These are phyloP conservation scores for Pleurotus citrinopileatus DNA, from an alignment of 768 basidiomycete genomes.

Conservation along the genomic window DNA sequence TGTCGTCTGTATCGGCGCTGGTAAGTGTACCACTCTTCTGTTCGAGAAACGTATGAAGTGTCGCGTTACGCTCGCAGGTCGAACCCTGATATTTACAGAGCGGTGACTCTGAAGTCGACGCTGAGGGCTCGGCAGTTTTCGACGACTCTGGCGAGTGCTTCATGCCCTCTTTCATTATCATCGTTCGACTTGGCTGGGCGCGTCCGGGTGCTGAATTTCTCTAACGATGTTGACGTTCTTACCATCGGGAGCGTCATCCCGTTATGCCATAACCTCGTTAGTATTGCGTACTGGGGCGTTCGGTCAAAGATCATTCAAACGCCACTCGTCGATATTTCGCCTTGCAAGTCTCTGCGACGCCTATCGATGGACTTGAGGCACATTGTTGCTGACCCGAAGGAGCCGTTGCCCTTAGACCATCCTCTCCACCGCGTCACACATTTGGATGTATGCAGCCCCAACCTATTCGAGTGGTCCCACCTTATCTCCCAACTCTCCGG, in stretches of 20 bases:
- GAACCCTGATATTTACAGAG: not conserved
- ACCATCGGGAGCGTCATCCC: not conserved
- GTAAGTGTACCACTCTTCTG: not conserved
- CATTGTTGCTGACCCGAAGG: not conserved
- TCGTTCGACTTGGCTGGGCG: not conserved
- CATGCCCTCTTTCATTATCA: not conserved
- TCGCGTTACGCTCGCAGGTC: not conserved
- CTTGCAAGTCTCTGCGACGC: not conserved
- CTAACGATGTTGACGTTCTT: not conserved
- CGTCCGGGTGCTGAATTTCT: not conserved
- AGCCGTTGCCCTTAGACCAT: not conserved
- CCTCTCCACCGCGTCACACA: constrained; percentile 1
- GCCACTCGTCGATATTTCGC: not conserved
- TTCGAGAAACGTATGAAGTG: not conserved
- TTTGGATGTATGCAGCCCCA: constrained; percentile 3
- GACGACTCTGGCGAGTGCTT: too few species aligned
- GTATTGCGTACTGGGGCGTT: not conserved
- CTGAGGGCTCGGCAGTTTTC: not conserved
- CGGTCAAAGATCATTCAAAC: not conserved
- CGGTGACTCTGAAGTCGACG: not conserved
- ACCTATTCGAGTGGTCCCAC: not conserved
- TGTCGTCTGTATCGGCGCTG: not conserved
- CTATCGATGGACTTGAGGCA: constrained; percentile 1
- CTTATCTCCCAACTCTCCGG: not conserved
- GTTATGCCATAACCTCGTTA: not conserved